These are phyloP conservation scores for Penicillium sp. DNA, from an alignment of 2,329 filamentous ascomycete species.

Conservation along the genomic window DNA sequence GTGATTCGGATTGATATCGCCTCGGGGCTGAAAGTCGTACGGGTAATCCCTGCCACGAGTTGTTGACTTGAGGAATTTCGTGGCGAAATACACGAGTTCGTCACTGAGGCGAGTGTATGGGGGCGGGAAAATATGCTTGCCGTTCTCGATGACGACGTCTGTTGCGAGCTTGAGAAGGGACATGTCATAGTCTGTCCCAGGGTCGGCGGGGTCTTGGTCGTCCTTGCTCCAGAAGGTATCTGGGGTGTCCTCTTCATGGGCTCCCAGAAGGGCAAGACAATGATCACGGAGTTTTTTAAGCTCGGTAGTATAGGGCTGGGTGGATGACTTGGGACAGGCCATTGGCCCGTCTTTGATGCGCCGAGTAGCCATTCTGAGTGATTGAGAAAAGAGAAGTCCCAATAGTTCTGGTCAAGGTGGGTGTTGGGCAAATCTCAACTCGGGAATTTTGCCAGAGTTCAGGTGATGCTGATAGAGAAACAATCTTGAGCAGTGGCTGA, in stretches of 20 bases:
- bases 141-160: neutral
- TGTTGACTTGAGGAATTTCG: constrained; percentile 5
- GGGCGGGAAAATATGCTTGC: constrained; percentile 10
- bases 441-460: no score
- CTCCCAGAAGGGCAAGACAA: neutral
- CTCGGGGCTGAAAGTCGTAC: constrained; percentile 15
- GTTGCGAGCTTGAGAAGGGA: constrained; percentile 1
- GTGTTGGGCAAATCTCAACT: no score
- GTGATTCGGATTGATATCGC: constrained; percentile 14
- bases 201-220: neutral
- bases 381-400: neutral
- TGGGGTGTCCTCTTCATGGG: neutral
- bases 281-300: neutral
- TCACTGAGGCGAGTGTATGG: constrained; percentile 16
- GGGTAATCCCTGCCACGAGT: constrained; percentile 8
- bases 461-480: no score
- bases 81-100: constrained; percentile 18
- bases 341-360: constrained; percentile 2
- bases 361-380: neutral
- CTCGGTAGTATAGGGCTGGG: neutral
- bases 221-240: constrained; percentile 4
- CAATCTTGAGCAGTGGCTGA: no score
- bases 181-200: neutral
- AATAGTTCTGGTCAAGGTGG: neutral
- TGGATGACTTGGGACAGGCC: neutral